Conservation (phyloP, 345 rosid species). For the Eucalyptus pauciflora region DNA sequence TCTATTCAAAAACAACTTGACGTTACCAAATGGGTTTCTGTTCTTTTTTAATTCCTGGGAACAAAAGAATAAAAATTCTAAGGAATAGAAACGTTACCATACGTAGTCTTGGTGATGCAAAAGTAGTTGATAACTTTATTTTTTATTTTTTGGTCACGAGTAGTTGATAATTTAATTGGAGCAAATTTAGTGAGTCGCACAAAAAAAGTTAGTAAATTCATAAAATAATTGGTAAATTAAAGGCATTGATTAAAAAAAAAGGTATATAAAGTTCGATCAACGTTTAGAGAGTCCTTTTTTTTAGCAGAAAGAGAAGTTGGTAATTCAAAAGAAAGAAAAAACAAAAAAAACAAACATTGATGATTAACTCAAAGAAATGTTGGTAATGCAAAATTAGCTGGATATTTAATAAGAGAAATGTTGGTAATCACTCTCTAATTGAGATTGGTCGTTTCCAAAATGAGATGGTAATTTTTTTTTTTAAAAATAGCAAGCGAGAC, state of each 20-base stretch:
- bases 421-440: background rate
- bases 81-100: too few species aligned
- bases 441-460: background rate
- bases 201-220: background rate
- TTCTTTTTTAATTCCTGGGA: too few species aligned
- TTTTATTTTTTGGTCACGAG: too few species aligned
- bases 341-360: background rate
- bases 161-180: background rate
- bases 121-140: too few species aligned
- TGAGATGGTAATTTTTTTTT: background rate
- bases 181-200: background rate
- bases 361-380: background rate
- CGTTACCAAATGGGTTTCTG: too few species aligned
- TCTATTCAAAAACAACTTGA: too few species aligned
- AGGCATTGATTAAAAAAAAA: background rate
- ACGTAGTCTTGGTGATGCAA: too few species aligned
- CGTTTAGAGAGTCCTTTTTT: background rate
- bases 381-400: background rate
- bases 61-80: too few species aligned
- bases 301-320: background rate
- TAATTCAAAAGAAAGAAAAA: background rate
- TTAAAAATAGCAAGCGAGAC: background rate
- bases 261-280: background rate
- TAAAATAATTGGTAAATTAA: background rate
- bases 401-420: background rate